Evolutionary conservation across 306 rosid species (phyloP).

Genomic region (Acacia acuminata): DNA sequence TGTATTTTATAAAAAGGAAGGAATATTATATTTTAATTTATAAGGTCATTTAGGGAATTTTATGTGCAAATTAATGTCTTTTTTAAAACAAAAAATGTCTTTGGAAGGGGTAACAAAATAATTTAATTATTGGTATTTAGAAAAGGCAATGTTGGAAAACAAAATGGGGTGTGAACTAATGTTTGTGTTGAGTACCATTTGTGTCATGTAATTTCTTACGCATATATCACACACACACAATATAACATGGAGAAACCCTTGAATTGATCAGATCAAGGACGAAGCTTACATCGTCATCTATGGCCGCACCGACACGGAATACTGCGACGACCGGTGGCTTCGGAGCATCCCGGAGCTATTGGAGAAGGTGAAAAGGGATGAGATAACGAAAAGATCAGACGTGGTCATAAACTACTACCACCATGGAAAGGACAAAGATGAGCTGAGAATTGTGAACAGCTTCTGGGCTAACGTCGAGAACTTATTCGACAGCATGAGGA

Average conservation of each 20-base stretch:
- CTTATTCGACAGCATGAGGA: constrained; percentile 37
- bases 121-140: neutral
- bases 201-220: neutral
- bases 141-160: no score
- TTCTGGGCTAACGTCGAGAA: constrained; percentile 45
- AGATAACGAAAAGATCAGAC: constrained; percentile 31
- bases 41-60: no score
- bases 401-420: constrained; percentile 30
- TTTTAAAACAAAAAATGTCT: no score
- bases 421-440: constrained; percentile 38
- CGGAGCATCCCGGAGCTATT: constrained; percentile 6
- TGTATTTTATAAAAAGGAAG: no score
- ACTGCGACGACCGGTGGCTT: constrained; percentile 11
- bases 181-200: no score
- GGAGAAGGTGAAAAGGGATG: constrained; percentile 34
- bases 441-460: neutral
- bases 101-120: no score
- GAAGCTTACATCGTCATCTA: constrained; percentile 43
- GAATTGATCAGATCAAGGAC: constrained; percentile 33
- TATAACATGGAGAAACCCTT: neutral
- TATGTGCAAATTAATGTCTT: neutral
- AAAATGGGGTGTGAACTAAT: no score
- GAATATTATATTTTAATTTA: no score
- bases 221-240: neutral
- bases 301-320: constrained; percentile 29